These are phyloP conservation scores for Hypoxylon sp. DNA, from an alignment of 2,329 filamentous ascomycete genomes.

Conservation along the genomic window DNA sequence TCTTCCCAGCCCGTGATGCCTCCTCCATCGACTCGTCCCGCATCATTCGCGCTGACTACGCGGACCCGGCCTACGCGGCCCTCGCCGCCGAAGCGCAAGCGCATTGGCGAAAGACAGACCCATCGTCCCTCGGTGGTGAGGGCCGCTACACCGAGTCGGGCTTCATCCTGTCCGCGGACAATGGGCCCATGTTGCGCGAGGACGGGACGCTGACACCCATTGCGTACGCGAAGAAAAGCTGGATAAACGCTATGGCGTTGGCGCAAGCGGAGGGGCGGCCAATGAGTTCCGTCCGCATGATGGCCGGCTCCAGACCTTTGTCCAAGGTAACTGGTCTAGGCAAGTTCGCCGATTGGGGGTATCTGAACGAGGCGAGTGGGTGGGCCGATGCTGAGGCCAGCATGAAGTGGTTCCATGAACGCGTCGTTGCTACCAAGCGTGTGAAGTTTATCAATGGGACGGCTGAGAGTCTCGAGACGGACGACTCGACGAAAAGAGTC, in stretches of 20 bases:
- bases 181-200: conserved; percentile 55
- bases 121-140: conserved; percentile 71
- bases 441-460: conserved; percentile 69
- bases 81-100: conserved; percentile 80
- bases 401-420: conserved; percentile 74
- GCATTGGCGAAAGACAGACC: conserved; percentile 74
- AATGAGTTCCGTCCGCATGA: conserved; percentile 59
- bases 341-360: conserved; percentile 75
- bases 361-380: conserved; percentile 80
- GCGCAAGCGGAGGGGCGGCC: conserved; percentile 58
- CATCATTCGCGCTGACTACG: conserved; percentile 82
- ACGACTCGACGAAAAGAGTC: conserved; percentile 56
- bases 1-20: conserved; percentile 73
- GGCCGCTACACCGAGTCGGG: conserved; percentile 80
- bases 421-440: conserved; percentile 68
- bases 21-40: conserved; percentile 75
- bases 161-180: conserved; percentile 73
- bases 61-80: conserved; percentile 80
- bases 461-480: conserved; percentile 61
- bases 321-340: conserved; percentile 62
- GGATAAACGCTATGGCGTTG: conserved; percentile 72
- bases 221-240: conserved; percentile 73
- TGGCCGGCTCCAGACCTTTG: conserved; percentile 64
- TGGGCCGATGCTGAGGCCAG: conserved; percentile 84
- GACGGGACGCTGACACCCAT: conserved; percentile 64